Conservation (phyloP, 257 asterid species). For the Solanum peruvianum region DNA sequence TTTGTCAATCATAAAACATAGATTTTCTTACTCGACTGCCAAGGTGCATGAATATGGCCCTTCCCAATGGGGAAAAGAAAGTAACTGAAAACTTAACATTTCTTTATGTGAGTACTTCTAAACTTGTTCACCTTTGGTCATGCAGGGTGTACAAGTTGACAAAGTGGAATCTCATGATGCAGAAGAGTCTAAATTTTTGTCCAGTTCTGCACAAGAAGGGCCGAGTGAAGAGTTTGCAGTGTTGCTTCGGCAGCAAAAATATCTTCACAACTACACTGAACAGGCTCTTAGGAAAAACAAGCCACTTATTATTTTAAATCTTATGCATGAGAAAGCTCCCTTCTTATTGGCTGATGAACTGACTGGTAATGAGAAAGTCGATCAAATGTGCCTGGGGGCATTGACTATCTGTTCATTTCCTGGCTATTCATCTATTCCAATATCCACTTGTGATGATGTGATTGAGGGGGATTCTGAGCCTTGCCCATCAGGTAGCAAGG, state of each 20-base stretch:
- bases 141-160: constrained; percentile 68
- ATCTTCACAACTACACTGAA: constrained; percentile 58
- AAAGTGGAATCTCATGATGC: constrained; percentile 29
- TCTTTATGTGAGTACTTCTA: not conserved
- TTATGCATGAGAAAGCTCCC: constrained; percentile 63
- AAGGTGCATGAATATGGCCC: not conserved
- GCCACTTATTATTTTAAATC: constrained; percentile 62
- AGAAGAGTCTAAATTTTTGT: constrained; percentile 22
- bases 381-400: constrained; percentile 58
- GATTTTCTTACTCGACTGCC: not conserved
- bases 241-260: constrained; percentile 50
- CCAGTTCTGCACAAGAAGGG: constrained; percentile 24
- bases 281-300: constrained; percentile 76
- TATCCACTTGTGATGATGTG: constrained; percentile 21
- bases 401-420: constrained; percentile 54
- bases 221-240: constrained; percentile 31
- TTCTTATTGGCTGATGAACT: constrained; percentile 42
- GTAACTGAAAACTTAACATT: not conserved
- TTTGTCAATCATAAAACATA: not conserved
- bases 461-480: constrained; percentile 31
- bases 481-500: constrained; percentile 26
- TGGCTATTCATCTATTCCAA: constrained; percentile 22
- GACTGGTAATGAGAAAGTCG: constrained; percentile 42
- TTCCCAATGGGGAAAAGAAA: not conserved
- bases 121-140: not conserved